Conservation (phyloP, 78 protist species). For the Polysphondylium violaceum region DNA sequence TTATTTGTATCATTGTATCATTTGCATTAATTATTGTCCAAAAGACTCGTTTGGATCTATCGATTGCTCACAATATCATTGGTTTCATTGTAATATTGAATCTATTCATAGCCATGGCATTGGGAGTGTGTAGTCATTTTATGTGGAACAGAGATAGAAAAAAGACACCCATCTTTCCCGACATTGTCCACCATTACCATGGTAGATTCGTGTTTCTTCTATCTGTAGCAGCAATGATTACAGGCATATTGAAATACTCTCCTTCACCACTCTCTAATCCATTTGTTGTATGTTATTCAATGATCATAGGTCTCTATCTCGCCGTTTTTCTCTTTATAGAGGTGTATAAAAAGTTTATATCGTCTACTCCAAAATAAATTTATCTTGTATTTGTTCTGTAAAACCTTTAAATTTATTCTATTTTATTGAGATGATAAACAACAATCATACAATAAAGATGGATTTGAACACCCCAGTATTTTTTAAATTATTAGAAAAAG, state of each 20-base stretch:
- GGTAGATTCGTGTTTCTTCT: slow-evolving; percentile 31
- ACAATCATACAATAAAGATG: no score
- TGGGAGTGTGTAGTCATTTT: slow-evolving; percentile 24
- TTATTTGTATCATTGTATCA: slow-evolving; percentile 1
- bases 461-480: no score
- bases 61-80: slow-evolving; percentile 11
- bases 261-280: slow-evolving; percentile 4
- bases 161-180: slow-evolving; percentile 47
- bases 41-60: not conserved
- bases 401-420: no score
- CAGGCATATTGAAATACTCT: slow-evolving; percentile 34
- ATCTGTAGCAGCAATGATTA: slow-evolving; percentile 42
- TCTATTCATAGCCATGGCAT: not conserved
- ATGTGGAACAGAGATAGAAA: slow-evolving; percentile 26
- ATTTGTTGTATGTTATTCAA: slow-evolving; percentile 33
- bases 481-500: no score
- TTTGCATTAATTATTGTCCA: slow-evolving; percentile 6
- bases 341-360: slow-evolving; percentile 36
- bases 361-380: no score
- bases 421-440: no score
- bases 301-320: slow-evolving; percentile 28
- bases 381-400: no score
- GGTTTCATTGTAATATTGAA: slow-evolving; percentile 10
- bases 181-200: slow-evolving; percentile 14
- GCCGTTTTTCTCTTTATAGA: slow-evolving; percentile 13